Evolutionary conservation across 2,329 filamentous ascomycete species (phyloP), one percentile per base, ranked within the genome.

Genomic region (Didymella segeticola): DNA sequence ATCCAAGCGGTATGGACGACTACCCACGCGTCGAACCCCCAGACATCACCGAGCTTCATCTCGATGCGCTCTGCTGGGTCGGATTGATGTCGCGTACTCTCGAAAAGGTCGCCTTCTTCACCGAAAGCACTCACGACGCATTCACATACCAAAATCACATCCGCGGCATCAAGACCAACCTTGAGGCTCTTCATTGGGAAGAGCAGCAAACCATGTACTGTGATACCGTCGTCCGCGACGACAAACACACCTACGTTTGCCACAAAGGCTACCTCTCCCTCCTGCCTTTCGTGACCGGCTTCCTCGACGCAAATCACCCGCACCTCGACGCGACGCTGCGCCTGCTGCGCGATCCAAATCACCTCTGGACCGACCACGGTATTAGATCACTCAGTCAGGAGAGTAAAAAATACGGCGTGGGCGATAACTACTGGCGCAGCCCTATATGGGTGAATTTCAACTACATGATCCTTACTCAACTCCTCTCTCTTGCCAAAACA

Each of bases 401-500:
- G 64, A 88, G 91, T 68, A 80, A 87, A 64, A 83, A 89, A 56
- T 98, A 96, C 73, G 91, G 87, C 20, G 93, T 90, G 0, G 90
- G 82, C 7, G 93, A 97, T 79, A 96, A 98, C 76, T 98, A 98
- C 79, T 98, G 95, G 93, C 85, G 92, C 58, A 90, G 91, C 60
- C 92, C 95, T 0, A 84, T 98, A 20, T 98, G 93, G 93, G 89
- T 98, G 70, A 95, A 95, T 71, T 92, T 98, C 62, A 98, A 98
- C 78, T 98, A 96, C 75, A 80, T 98, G 65, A 87, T 90, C 43
- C 78, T 97, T 46, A 85, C 87, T 62, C 87, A 90, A 69, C 85
- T 98, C 25, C 81, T 64, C n/a, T 23, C 41, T 12, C 64, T 72
- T 11, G 67, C 64, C 5, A 45, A 51, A 74, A 72, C 72, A 2